Evolutionary conservation across 306 rosid genomes (phyloP).

Genomic region (Pyrus betulifolia): DNA sequence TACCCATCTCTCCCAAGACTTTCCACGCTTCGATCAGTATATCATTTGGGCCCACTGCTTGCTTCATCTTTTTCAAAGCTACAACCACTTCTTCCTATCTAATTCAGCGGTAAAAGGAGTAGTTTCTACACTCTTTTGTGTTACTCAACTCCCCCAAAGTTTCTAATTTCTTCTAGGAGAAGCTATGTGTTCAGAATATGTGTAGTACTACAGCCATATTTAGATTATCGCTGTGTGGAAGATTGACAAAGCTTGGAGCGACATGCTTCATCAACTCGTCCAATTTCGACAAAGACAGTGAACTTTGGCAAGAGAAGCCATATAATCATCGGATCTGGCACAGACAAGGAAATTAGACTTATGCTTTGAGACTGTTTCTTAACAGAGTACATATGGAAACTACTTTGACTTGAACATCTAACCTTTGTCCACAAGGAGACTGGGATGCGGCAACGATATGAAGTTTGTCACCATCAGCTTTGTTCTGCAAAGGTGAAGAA

Average conservation of each 20-base stretch:
- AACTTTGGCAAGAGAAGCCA: conserved; percentile 84
- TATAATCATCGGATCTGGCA: conserved; percentile 84
- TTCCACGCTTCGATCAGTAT: too few relatives aligned
- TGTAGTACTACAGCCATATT: not conserved
- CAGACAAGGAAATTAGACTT: conserved; percentile 7
- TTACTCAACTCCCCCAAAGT: too few relatives aligned
- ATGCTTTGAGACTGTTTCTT: not conserved
- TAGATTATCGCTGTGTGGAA: not conserved
- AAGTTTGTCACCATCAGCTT: conserved; percentile 51
- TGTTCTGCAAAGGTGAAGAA: conserved; percentile 34
- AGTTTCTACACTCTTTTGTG: too few relatives aligned
- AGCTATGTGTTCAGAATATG: too few relatives aligned
- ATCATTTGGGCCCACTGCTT: too few relatives aligned
- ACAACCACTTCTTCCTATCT: too few relatives aligned
- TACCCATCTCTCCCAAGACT: too few relatives aligned
- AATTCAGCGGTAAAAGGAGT: too few relatives aligned
- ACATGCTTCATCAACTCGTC: conserved; percentile 24
- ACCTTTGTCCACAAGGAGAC: conserved; percentile 87
- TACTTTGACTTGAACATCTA: conserved; percentile 2
- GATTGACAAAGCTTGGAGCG: not conserved
- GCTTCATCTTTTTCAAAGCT: too few relatives aligned
- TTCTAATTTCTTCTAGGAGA: too few relatives aligned
- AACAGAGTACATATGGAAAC: not conserved
- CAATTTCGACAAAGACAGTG: conserved; percentile 77
- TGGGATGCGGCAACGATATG: conserved; percentile 60